phyloP scores from a whole-genome alignment of 768 basidiomycete species.

The Mycena olivaceomarginata region DNA sequence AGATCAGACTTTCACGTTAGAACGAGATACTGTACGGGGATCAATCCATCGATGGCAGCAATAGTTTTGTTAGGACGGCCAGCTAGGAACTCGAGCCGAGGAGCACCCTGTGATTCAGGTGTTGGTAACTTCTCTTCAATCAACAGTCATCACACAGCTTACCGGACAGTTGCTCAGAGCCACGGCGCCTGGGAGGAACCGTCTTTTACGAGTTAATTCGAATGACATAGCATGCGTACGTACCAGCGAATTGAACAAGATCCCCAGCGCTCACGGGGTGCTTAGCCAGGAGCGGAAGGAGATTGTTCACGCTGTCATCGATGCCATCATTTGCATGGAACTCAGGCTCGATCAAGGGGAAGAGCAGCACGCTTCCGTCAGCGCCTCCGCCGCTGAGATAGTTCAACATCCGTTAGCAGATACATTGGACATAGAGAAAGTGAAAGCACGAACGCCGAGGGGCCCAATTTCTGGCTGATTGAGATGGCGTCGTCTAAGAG shows the following conservation, averaged over 20 bases:
- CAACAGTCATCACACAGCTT: background rate
- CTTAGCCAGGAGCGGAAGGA: conserved; percentile 25
- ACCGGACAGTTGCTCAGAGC: conserved; percentile 57
- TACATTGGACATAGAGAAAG: no score
- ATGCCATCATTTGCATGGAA: conserved; percentile 21
- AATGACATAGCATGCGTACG: background rate
- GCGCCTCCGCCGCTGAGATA: conserved; percentile 15
- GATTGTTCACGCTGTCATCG: conserved; percentile 43
- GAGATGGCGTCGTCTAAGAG: conserved; percentile 13
- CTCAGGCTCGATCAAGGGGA: conserved; percentile 14
- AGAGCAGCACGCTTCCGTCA: conserved; percentile 18
- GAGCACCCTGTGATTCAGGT: conserved; percentile 51
- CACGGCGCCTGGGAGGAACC: conserved; percentile 50
- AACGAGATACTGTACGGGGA: conserved; percentile 39
- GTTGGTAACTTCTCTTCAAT: background rate
- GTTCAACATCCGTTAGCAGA: no score
- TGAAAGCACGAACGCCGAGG: background rate
- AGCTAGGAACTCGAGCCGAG: conserved; percentile 54
- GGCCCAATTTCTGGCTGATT: conserved; percentile 15
- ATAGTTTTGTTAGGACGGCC: conserved; percentile 51
- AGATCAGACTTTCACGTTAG: no score
- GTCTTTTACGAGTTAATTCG: background rate
- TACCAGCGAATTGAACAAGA: conserved; percentile 34
- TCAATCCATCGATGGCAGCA: conserved; percentile 46
- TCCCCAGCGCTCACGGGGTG: conserved; percentile 45